These are phyloP conservation scores for Hyaloscypha bicolor DNA, from an alignment of 495 filamentous ascomycete species.

Conservation along the genomic window DNA sequence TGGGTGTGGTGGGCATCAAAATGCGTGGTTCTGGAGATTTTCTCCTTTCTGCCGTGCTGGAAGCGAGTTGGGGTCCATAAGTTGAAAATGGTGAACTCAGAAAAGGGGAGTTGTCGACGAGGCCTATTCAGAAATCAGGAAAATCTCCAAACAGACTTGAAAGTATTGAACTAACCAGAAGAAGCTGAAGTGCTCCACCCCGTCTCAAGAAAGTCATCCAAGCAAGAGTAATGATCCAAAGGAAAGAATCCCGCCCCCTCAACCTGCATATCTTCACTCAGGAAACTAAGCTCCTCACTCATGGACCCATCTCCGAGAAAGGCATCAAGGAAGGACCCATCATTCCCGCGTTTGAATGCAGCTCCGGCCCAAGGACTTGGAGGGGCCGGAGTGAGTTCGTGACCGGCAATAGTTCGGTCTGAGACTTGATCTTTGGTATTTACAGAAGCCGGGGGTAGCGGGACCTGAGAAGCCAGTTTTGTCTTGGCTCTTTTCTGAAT, in stretches of 20 bases:
- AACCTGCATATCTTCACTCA: background rate
- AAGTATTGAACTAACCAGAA: background rate
- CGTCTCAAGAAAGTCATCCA: background rate
- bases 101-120: background rate
- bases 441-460: background rate
- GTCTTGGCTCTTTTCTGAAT: background rate
- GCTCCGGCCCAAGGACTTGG: background rate
- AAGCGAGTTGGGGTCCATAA: background rate
- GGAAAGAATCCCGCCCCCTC: background rate
- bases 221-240: background rate
- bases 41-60: background rate
- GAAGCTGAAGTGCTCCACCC: background rate
- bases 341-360: background rate
- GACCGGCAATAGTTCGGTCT: background rate
- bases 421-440: background rate
- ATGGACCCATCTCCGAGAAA: background rate
- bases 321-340: background rate
- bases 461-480: background rate
- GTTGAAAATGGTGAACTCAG: background rate
- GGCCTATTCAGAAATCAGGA: background rate
- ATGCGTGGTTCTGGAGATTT: no score
- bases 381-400: background rate
- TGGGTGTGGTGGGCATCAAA: no score
- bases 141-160: background rate
- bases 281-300: background rate